phyloP scores from a whole-genome alignment of 345 rosid species.

The Reutealis trisperma region DNA sequence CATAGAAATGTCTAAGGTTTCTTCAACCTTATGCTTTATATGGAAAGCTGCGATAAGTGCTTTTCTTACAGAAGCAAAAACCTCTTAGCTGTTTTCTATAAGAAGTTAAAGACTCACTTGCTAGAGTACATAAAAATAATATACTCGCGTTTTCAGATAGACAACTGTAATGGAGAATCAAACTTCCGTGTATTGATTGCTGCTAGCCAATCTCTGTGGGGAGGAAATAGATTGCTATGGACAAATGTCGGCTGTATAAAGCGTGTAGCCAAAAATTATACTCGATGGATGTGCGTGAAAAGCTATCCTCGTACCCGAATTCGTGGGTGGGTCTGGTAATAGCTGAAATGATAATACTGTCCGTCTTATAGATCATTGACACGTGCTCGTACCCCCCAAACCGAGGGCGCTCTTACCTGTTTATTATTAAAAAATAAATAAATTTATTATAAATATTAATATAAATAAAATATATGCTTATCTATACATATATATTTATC shows the following conservation, averaged over 20 bases:
- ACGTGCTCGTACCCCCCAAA: slow-evolving; percentile 18
- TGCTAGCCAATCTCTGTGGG: neutral
- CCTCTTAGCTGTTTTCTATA: neutral
- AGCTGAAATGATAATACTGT: neutral
- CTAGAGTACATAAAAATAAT: neutral
- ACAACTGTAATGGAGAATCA: slow-evolving; percentile 19
- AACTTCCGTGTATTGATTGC: neutral
- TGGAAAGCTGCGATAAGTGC: slow-evolving; percentile 18
- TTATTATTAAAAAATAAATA: too few relatives aligned
- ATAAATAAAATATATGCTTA: too few relatives aligned
- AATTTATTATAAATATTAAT: too few relatives aligned
- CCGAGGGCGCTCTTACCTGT: neutral
- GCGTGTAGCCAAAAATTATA: neutral
- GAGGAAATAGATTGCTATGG: neutral
- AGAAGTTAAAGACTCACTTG: neutral
- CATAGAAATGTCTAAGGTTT: neutral
- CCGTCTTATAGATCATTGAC: slow-evolving; percentile 24
- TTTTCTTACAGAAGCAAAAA: neutral
- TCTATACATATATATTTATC: too few relatives aligned
- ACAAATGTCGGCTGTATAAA: neutral
- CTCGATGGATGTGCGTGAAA: neutral
- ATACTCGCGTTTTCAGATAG: neutral
- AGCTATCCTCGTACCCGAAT: slow-evolving; percentile 26
- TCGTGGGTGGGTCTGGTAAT: slow-evolving; percentile 17
- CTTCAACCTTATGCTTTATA: neutral